Evolutionary conservation across 1,284 basidiomycete species (phyloP).

Genomic region (Sanguinoderma infundibulare): DNA sequence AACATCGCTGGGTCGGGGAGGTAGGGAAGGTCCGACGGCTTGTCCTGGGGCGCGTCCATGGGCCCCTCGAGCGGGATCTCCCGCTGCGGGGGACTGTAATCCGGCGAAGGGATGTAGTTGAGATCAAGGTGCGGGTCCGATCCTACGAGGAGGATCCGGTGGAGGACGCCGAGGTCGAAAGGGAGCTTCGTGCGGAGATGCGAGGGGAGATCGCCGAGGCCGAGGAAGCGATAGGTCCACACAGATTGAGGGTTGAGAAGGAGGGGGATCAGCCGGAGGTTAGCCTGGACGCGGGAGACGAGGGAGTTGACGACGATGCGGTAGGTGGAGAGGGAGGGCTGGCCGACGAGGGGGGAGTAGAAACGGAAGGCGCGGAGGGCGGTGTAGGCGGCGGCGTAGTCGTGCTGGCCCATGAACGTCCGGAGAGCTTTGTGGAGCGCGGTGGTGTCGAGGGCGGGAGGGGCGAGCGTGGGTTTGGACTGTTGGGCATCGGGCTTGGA

Average conservation of each 20-base stretch:
- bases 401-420: conserved; percentile 45
- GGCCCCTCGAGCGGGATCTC: neutral
- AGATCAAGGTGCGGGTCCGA: conserved; percentile 17
- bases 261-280: conserved; percentile 13
- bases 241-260: neutral
- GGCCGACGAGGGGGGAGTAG: conserved; percentile 30
- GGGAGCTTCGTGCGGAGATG: neutral
- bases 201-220: conserved; percentile 14
- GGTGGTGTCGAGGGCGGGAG: conserved; percentile 37
- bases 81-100: neutral
- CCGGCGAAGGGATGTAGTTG: conserved; percentile 14
- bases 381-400: conserved; percentile 52
- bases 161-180: conserved; percentile 17
- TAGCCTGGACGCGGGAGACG: conserved; percentile 23
- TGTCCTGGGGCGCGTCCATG: neutral
- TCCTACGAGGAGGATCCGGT: conserved; percentile 21
- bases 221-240: conserved; percentile 39
- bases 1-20: conserved; percentile 1
- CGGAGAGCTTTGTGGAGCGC: conserved; percentile 47
- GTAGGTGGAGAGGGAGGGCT: conserved; percentile 44
- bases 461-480: neutral
- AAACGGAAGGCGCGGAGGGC: conserved; percentile 39
- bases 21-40: neutral
- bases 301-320: conserved; percentile 39
- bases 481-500: too few species aligned